Base-by-base conservation (phyloP, 495 filamentous ascomycete species). In the Jackrogersella multiformis region DNA sequence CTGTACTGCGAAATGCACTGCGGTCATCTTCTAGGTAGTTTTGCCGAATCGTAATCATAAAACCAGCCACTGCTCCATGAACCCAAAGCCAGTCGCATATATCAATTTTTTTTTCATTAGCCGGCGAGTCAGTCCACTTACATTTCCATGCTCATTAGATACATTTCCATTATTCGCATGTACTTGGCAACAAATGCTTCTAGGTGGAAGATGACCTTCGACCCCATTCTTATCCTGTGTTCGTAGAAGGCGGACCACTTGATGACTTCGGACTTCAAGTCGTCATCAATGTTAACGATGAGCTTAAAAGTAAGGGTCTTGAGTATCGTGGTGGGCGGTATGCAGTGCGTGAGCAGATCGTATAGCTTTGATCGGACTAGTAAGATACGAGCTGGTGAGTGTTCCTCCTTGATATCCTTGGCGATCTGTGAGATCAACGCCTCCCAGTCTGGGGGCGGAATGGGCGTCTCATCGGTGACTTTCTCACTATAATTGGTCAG, bases 101-200 rank as follows among this genome's bases (percentile, higher is more conserved):
- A 51, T 45, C 38, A 64, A 39, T 41, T 39, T 66, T 59, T 48
- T 41, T 39, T 28, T 34, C 39, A 26, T 23, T 41, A n/a, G n/a
- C n/a, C n/a, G 20, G 23, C 18, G 2, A 34, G 20, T 36, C 12
- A 48, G 32, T 34, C 16, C 44, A 30, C 35, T 77, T 61, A 83
- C 76, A 83, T 76, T 18, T 96, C 94, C 86, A 97, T 94, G 41
- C 88, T 92, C 92, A 96, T 96, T 34, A 94, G 76, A 75, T 92
- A 92, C 73, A 92, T 94, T 82, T 99, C 95, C 55, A 94, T 86
- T 54, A 99, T 89, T 67, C 94, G 86, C 93, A 99, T 97, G 75
- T 97, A 94, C 80, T 97, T 97, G 26, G 96, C 94, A 32, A 99
- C 94, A 79, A 98, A 99, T 20, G 95, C 95, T 80, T 99, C 95